Evolutionary conservation across 352 stramenopile species (phyloP).

Genomic region (Thraustotheca clavata): DNA sequence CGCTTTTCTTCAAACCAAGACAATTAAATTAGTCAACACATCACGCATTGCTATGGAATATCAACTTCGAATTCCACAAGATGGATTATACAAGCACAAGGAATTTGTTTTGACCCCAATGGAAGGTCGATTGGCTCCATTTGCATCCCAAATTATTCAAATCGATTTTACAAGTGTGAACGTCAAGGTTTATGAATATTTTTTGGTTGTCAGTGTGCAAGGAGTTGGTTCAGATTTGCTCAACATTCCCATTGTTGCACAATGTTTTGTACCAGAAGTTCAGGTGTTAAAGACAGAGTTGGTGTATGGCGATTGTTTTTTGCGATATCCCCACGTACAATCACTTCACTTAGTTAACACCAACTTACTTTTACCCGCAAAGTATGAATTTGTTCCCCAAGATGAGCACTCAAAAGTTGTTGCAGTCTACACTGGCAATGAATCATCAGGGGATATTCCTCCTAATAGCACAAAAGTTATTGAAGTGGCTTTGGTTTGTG

Average conservation of each 20-base stretch:
- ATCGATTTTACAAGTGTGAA: conserved; percentile 83
- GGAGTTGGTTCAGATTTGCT: conserved; percentile 86
- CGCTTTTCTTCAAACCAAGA: conserved; percentile 74
- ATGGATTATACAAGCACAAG: conserved; percentile 83
- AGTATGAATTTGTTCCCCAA: conserved; percentile 87
- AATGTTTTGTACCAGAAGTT: conserved; percentile 83
- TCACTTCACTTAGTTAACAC: conserved; percentile 85
- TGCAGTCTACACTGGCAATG: conserved; percentile 62
- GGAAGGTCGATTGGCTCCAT: conserved; percentile 65
- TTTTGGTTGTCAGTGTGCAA: conserved; percentile 85
- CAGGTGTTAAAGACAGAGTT: conserved; percentile 54
- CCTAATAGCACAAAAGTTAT: conserved; percentile 53
- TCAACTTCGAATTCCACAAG: conserved; percentile 84
- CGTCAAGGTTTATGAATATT: conserved; percentile 89
- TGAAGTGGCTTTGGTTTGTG: conserved; percentile 74
- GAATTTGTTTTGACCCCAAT: conserved; percentile 84
- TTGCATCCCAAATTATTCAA: conserved; percentile 69
- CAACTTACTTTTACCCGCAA: conserved; percentile 56
- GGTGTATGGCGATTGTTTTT: conserved; percentile 85
- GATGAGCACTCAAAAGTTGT: conserved; percentile 82
- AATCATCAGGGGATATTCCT: conserved; percentile 49
- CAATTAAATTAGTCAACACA: conserved; percentile 86
- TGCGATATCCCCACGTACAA: conserved; percentile 88
- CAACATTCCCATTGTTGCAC: conserved; percentile 80
- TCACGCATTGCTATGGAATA: conserved; percentile 91